A percentile compares a stretch with the other conserved stretches of the same genome.
phyloP scores from a whole-genome alignment of 768 basidiomycete species.

The Nidularia pulvinata region DNA sequence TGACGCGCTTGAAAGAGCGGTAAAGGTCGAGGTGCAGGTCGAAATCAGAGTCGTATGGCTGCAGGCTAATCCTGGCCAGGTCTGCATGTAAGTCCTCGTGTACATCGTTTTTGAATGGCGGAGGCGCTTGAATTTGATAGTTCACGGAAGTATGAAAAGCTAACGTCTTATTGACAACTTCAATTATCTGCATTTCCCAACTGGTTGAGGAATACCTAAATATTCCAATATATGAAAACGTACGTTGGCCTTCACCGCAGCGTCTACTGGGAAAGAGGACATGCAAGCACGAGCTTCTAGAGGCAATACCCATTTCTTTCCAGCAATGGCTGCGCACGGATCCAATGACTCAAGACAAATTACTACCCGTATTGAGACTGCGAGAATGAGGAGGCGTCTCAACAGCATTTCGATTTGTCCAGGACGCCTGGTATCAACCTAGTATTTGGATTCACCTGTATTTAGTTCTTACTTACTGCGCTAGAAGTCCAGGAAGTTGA shows the following conservation, averaged over 20 bases:
- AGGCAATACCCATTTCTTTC: constrained; percentile 56
- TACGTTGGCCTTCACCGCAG: constrained; percentile 41
- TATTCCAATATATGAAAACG: not conserved
- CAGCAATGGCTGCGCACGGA: constrained; percentile 52
- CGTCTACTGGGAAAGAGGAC: constrained; percentile 44
- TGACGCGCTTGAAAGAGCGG: constrained; percentile 48
- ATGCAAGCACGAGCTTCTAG: constrained; percentile 50
- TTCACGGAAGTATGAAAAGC: constrained; percentile 65
- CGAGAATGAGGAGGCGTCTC: no score
- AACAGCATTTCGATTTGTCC: no score
- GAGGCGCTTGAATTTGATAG: constrained; percentile 55
- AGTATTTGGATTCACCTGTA: no score
- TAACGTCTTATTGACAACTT: constrained; percentile 56
- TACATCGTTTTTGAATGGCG: constrained; percentile 51
- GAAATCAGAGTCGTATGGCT: constrained; percentile 47
- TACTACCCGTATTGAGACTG: no score
- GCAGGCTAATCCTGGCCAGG: constrained; percentile 41
- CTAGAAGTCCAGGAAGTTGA: no score
- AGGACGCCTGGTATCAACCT: no score
- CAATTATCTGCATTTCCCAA: constrained; percentile 37
- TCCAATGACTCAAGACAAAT: constrained; percentile 30
- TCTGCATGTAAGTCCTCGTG: constrained; percentile 55
- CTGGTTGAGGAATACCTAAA: not conserved
- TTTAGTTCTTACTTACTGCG: no score
- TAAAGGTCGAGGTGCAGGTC: constrained; percentile 57